phyloP scores from a whole-genome alignment of 192 early-diverging fungal species.

The Podila minutissima region DNA sequence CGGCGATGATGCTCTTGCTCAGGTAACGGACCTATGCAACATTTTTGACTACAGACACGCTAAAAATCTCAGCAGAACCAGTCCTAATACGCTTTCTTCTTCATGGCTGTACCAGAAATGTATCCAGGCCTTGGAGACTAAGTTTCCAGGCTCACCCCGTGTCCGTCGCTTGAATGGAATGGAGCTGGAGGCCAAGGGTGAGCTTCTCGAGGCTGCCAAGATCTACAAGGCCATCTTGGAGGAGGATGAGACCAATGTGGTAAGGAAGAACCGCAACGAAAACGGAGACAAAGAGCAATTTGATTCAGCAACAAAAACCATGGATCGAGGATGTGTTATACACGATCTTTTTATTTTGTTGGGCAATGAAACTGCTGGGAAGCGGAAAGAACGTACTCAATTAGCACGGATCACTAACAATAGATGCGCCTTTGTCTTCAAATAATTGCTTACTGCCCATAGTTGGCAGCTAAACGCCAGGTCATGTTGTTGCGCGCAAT shows the following conservation, averaged over 20 bases:
- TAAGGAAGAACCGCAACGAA: constrained; percentile 10
- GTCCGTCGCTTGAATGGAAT: constrained; percentile 81
- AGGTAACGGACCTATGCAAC: constrained; percentile 33
- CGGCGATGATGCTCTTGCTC: constrained; percentile 72
- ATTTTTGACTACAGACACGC: no score
- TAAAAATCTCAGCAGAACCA: not conserved
- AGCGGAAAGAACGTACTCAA: not conserved
- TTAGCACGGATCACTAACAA: not conserved
- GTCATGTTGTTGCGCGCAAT: constrained; percentile 78
- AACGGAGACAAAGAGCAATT: not conserved
- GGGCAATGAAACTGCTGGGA: not conserved
- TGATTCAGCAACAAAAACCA: not conserved
- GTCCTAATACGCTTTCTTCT: not conserved
- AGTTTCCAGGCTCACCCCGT: constrained; percentile 77
- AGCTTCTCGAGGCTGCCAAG: constrained; percentile 70
- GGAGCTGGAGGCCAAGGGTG: constrained; percentile 80
- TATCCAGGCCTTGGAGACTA: constrained; percentile 65
- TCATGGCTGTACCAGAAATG: constrained; percentile 51
- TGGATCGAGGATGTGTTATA: not conserved
- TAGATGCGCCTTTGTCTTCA: not conserved
- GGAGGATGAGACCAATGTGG: constrained; percentile 82
- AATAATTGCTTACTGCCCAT: not conserved
- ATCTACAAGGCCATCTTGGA: constrained; percentile 82
- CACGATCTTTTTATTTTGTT: not conserved
- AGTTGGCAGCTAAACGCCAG: constrained; percentile 78